Evolutionary conservation across 2,329 filamentous ascomycete species (phyloP), one percentile per base, ranked within the genome.

Genomic region (Fusarium sp.): DNA sequence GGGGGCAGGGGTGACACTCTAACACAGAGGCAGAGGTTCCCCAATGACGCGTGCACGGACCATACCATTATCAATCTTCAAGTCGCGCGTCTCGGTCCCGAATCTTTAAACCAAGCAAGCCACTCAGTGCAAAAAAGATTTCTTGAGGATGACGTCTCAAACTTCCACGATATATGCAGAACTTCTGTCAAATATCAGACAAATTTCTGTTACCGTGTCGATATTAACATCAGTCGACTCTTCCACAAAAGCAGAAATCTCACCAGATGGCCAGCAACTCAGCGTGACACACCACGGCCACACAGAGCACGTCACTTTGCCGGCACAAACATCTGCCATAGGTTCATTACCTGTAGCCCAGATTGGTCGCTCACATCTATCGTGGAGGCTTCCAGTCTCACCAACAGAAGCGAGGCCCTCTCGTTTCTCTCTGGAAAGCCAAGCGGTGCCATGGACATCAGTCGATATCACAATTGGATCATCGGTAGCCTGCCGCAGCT

Each of bases 181-280:
- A 80, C 84, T 92, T 4, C 85, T 92, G 6, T 83, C 86, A 33
- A 91, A 92, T 66, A 90, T 93, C 72, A 85, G 87, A 45, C 89
- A 91, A 77, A 84, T 92, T 42, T 91, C 90, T 9, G 81, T 92
- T 27, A 86, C 85, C 56, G 88, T 85, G 11, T 84, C 85, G 7
- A 80, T 91, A 4, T 81, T 83, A 6, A 83, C 84, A 18, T 80
- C 83, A 9, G 79, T 79, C 49, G 82, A 84, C 57, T 63, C 80
- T 29, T 80, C 80, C n/a, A 89, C 86, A 25, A 77, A 74, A 49
- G 84, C 83, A 31, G 80, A 80, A 19, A 71, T 90, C 44, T 81
- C 84, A 18, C 76, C 83, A 39, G 81, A 86, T 67, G 85, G 88
- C 54, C 76, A 74, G 23, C 80, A 79, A 41, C 78, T 92, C 46